Evolutionary conservation across 139 green algal species (phyloP).

Genomic region (Ostreobium quekettii): DNA sequence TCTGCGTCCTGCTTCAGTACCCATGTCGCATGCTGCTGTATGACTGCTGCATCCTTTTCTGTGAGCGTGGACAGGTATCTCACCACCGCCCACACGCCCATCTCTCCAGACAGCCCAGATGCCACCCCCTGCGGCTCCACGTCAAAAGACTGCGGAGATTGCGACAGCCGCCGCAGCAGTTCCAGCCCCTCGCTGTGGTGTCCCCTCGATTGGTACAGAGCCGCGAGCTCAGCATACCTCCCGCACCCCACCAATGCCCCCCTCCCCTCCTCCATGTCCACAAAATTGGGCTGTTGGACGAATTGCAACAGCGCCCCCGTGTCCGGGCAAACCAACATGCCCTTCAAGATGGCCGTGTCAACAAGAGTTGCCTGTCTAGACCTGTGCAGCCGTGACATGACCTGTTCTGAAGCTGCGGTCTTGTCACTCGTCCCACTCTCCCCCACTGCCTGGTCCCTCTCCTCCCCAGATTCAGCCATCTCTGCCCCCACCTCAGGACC

Average conservation of each 20-base stretch:
- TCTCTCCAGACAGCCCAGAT: slow-evolving; percentile 58
- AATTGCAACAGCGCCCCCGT: slow-evolving; percentile 62
- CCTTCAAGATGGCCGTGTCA: slow-evolving; percentile 71
- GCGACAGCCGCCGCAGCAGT: slow-evolving; percentile 53
- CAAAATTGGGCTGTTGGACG: slow-evolving; percentile 52
- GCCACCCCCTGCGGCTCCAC: slow-evolving; percentile 25
- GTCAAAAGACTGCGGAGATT: slow-evolving; percentile 24
- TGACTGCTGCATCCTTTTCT: slow-evolving; percentile 9
- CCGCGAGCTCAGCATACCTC: slow-evolving; percentile 75
- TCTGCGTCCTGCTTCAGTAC: slow-evolving; percentile 70
- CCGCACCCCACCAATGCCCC: slow-evolving; percentile 30
- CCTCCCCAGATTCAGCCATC: background rate
- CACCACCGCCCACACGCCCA: slow-evolving; percentile 77
- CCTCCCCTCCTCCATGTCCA: slow-evolving; percentile 54
- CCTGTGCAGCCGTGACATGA: background rate
- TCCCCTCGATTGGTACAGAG: slow-evolving; percentile 56
- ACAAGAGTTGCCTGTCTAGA: slow-evolving; percentile 37
- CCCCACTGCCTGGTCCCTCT: background rate
- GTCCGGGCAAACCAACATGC: slow-evolving; percentile 60
- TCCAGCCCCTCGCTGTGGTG: slow-evolving; percentile 50
- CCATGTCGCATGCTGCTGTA: slow-evolving; percentile 53
- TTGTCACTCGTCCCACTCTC: background rate
- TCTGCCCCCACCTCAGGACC: background rate
- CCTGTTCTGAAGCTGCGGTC: background rate
- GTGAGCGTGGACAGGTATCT: slow-evolving; percentile 50